Conservation (phyloP, 1,139 yeast genomes). For the Saccharomyces hybrid region DNA sequence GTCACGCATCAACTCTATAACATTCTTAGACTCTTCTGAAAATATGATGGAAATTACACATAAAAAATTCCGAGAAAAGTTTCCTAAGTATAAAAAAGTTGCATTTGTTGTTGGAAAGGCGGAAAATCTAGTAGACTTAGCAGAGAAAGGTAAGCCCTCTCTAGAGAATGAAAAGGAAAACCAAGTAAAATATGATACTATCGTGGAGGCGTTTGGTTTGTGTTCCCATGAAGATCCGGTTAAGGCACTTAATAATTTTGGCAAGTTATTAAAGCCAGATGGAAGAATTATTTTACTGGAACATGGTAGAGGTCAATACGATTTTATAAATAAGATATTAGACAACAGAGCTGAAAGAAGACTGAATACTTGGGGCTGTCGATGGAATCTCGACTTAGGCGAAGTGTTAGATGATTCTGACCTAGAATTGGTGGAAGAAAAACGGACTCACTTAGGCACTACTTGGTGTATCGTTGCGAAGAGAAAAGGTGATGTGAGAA, state of each 20-base stretch:
- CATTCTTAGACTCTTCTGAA: slow-evolving; percentile 75
- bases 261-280: slow-evolving; percentile 69
- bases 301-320: slow-evolving; percentile 84
- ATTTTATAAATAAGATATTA: slow-evolving; percentile 67
- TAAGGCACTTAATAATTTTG: slow-evolving; percentile 67
- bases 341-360: slow-evolving; percentile 80
- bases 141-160: slow-evolving; percentile 29
- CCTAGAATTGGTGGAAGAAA: slow-evolving; percentile 70
- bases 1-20: slow-evolving; percentile 55
- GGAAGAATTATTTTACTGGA: slow-evolving; percentile 83
- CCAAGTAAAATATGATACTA: slow-evolving; percentile 69
- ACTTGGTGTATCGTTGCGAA: slow-evolving; percentile 81
- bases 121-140: slow-evolving; percentile 63
- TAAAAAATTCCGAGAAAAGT: slow-evolving; percentile 59
- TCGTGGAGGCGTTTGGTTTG: slow-evolving; percentile 87
- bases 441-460: slow-evolving; percentile 85
- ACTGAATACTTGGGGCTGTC: slow-evolving; percentile 90
- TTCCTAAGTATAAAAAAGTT: slow-evolving; percentile 59
- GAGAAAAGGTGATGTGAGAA: slow-evolving; percentile 55
- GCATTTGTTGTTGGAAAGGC: slow-evolving; percentile 92
- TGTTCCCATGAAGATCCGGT: slow-evolving; percentile 96
- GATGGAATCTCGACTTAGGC: slow-evolving; percentile 94
- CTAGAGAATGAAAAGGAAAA: slow-evolving; percentile 8
- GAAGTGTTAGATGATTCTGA: slow-evolving; percentile 79
- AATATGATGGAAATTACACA: slow-evolving; percentile 82